Percentiles rank a stretch among this genome's conserved stretches.
Conservation (phyloP, 2,329 filamentous ascomycete species). For the Chrysoporthe austroafricana region DNA sequence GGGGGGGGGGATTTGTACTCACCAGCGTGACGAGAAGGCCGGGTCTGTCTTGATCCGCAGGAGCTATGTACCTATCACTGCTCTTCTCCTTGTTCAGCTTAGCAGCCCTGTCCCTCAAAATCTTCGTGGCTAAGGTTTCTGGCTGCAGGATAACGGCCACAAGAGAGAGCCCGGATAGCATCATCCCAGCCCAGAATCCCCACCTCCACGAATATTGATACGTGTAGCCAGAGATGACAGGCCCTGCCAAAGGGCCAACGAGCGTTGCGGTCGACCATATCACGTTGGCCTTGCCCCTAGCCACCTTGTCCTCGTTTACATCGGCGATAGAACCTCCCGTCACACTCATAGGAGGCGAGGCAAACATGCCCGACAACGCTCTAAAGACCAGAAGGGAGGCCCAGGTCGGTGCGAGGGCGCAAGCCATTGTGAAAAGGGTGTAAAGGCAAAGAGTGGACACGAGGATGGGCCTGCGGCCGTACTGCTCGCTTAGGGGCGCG, state of each 20-base stretch:
- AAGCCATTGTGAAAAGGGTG: conserved; percentile 30
- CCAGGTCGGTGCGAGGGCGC: conserved; percentile 32
- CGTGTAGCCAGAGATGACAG: conserved; percentile 33
- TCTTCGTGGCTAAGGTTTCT: conserved; percentile 34
- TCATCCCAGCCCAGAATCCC: conserved; percentile 34
- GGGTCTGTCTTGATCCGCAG: conserved; percentile 30
- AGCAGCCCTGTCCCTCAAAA: conserved; percentile 32
- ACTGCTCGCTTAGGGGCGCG: conserved; percentile 34
- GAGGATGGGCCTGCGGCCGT: conserved; percentile 32
- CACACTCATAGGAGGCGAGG: conserved; percentile 35
- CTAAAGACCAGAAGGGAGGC: conserved; percentile 32
- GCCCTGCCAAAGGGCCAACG: conserved; percentile 34
- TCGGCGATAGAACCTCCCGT: conserved; percentile 36
- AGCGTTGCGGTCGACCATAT: conserved; percentile 34
- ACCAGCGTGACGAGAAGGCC: conserved; percentile 31
- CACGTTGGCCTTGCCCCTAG: conserved; percentile 34
- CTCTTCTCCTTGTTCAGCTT: conserved; percentile 33
- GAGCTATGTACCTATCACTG: conserved; percentile 29
- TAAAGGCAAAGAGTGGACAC: conserved; percentile 30
- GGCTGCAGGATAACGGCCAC: conserved; percentile 29
- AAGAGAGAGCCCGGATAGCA: conserved; percentile 30
- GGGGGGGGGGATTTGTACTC: conserved; percentile 11
- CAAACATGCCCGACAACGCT: conserved; percentile 33
- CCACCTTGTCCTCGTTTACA: conserved; percentile 31
- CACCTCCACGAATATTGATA: conserved; percentile 33